Base-by-base conservation (phyloP, 1,284 basidiomycete genomes). In the Heterobasidion irregulare region DNA sequence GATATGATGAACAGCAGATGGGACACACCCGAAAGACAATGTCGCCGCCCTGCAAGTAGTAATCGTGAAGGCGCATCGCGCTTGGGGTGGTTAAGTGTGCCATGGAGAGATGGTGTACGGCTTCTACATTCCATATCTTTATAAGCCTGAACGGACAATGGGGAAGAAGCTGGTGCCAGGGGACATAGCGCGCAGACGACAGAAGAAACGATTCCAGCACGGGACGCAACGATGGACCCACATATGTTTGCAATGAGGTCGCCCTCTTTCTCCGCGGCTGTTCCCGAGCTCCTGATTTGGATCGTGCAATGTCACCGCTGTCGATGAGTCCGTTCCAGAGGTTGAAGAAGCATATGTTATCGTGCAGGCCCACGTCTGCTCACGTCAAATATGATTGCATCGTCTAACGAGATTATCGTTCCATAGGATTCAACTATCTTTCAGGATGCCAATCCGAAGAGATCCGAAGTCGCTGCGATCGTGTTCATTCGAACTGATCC, bases 1-100 rank as follows among this genome's bases (percentile, higher is more conserved):
- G 45, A 47, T 16, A 15, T 32, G 18, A 48, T 3, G 36, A 60
- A 53, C 19, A 54, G 38, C 41, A 26, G 26, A 5, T 26, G 26
- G 35, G 19, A 73, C 77, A 56, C 60, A 82, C 81, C 26, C 82
- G 59, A 55, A 85, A 73, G 49, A 78, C 74, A 13, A 83, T 60
- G 60, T 84, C 83, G 0, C 76, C 83, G 0, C 77, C 75, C 50
- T 70, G 70, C 8, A 85, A 62, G 57, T 81, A 84, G 58, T 76
- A 84, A 32, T 73, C 66, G 2, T 73, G 71, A 63, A 80, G 65
- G 54, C 69, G 64, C 56, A 65, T 61, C 32, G 67, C 58, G 57
- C 67, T 66, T 56, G 70, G 69, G n/a, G 48, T 47, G 8, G 46
- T 50, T 13, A 15, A 34, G 47, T n/a, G 47, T 45, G 56, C 55